Base-by-base conservation (phyloP, 441 rosid genomes). In the Populus hybrid region DNA sequence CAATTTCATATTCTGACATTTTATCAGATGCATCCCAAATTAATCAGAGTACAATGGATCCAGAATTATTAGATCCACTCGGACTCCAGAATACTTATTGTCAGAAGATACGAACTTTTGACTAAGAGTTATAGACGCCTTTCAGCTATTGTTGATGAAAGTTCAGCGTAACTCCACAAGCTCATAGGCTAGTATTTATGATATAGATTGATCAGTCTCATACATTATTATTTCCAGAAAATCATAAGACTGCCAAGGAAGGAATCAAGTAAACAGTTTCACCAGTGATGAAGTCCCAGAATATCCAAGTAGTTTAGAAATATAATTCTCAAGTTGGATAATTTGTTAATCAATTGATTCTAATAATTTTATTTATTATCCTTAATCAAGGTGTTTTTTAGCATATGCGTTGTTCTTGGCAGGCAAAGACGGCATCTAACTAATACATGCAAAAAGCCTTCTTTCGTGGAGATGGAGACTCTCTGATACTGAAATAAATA, bases 401-500 rank as follows among this genome's bases (percentile, higher is more conserved):
- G 0, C 18, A 5, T 16, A 5, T 50, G 6, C 1, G 1, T 50
- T 5, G 21, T 16, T 2, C 21, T 16, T 50, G 3, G 59, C 2
- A 16, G 0, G n/a, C 59, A 2, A 50, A 50, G 0, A 0, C 0
- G 0, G 19, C 19, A 5, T 50, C 0, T 6, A 34, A 34, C 6
- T 1, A 34, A 34, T 34, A 34, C 1, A 34, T 34, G 7, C 7
- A 6, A 6, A 34, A 6, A 1, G 0, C 6, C 0, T 1, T 6
- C 1, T 34, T 34, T 34, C 0, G 0, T 34, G 6, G 1, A 1
- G 35, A 0, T 6, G 7, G 1, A 1, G 35, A 0, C 0, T 34
- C 0, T 34, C 0, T 34, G 0, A 34, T 34, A 0, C 1, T 34
- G 6, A 34, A 34, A 34, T 34, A 34, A 34, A 34, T 34, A 34